Evolutionary conservation across 352 stramenopile genomes (phyloP).

Genomic region (Saprolegnia diclina): DNA sequence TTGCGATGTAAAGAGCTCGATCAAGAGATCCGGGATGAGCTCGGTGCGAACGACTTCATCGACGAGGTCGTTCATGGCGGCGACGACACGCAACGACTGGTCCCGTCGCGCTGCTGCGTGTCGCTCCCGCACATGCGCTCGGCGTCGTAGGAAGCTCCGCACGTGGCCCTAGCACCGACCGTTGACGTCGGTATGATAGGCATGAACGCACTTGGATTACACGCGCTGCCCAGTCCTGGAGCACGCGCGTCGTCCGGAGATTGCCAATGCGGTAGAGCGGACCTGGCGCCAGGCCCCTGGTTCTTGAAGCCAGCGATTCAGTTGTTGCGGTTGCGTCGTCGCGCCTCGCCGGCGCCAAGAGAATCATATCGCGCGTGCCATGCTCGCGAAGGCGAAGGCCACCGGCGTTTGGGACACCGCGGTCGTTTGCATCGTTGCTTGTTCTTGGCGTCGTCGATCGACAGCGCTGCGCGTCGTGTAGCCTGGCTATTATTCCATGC

Average conservation of each 20-base stretch:
- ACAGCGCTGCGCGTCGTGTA: too few species aligned
- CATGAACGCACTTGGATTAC: constrained; percentile 19
- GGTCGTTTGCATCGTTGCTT: too few species aligned
- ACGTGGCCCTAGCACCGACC: neutral
- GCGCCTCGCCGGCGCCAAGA: neutral
- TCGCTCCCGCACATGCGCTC: neutral
- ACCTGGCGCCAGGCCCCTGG: too few species aligned
- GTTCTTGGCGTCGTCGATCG: too few species aligned
- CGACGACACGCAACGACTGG: neutral
- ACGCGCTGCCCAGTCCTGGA: constrained; percentile 11
- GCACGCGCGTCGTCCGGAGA: constrained; percentile 10
- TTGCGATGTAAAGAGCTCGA: constrained; percentile 14
- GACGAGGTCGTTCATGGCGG: constrained; percentile 7
- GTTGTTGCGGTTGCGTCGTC: neutral
- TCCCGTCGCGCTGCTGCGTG: constrained; percentile 1
- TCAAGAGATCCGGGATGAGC: constrained; percentile 23
- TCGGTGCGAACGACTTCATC: constrained; percentile 16
- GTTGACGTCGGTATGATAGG: neutral
- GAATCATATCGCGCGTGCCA: constrained; percentile 8
- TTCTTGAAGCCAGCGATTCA: neutral
- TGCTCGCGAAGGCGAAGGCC: neutral
- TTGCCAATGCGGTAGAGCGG: too few species aligned
- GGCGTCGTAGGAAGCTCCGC: neutral
- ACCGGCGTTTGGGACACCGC: neutral
- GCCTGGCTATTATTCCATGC: too few species aligned